Conservation (phyloP, 441 rosid species). For the Breynia disticha region DNA sequence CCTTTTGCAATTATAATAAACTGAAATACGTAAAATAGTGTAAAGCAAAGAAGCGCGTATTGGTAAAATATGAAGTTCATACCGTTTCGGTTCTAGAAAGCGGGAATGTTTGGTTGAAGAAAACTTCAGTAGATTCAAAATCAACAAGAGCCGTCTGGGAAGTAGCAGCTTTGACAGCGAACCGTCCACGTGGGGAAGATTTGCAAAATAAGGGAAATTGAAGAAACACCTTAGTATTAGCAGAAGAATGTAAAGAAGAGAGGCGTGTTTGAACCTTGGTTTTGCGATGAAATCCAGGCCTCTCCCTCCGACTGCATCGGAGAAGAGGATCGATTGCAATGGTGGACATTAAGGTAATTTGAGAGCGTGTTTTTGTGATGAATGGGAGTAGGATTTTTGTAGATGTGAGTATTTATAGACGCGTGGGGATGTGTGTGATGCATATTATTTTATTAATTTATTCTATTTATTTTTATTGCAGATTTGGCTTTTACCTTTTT, state of each 20-base stretch:
- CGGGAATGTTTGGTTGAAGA: conserved; percentile 49
- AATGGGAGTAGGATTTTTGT: no score
- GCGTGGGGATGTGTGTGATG: no score
- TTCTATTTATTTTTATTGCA: no score
- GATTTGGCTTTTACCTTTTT: no score
- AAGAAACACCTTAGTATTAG: conserved; percentile 8
- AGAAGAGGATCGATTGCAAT: conserved; percentile 33
- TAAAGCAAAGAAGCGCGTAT: no score
- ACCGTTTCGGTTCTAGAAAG: conserved; percentile 58
- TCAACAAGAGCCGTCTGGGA: conserved; percentile 38
- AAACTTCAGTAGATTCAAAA: conserved; percentile 24
- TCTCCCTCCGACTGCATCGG: conserved; percentile 17
- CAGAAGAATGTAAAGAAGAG: conserved; percentile 18
- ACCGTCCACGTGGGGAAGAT: conserved; percentile 8
- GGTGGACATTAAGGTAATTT: conserved; percentile 30
- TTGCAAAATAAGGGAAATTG: conserved; percentile 13
- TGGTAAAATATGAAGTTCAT: no score
- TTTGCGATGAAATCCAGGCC: conserved; percentile 5
- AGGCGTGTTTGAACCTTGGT: conserved; percentile 10
- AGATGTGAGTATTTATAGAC: no score
- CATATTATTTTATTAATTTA: no score
- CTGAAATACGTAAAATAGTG: no score
- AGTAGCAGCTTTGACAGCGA: conserved; percentile 34
- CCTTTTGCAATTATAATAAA: no score
- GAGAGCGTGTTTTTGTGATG: no score